These are phyloP conservation scores for Ophiorrhiza pumila DNA, from an alignment of 257 asterid species.

Conservation along the genomic window DNA sequence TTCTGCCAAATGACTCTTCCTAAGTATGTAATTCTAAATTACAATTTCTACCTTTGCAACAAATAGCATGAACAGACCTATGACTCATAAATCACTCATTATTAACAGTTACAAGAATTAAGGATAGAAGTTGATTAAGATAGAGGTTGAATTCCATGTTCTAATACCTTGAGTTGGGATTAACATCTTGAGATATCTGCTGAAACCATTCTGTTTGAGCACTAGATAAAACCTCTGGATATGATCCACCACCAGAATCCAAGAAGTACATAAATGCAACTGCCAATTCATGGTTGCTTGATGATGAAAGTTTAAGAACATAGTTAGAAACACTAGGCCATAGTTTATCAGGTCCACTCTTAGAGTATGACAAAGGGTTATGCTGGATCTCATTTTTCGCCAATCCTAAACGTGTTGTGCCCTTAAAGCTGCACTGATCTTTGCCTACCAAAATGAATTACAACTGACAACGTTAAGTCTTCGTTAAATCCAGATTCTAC, in stretches of 20 bases:
- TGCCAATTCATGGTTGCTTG: constrained; percentile 30
- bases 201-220: constrained; percentile 81
- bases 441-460: constrained; percentile 25
- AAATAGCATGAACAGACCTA: neutral
- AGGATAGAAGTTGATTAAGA: neutral
- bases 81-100: neutral
- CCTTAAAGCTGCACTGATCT: constrained; percentile 67
- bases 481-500: neutral
- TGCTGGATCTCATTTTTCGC: constrained; percentile 42
- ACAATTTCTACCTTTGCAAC: neutral
- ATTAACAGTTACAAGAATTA: neutral
- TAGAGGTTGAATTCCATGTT: neutral
- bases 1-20: neutral
- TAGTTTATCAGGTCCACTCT: constrained; percentile 48
- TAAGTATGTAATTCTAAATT: neutral
- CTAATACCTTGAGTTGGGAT: constrained; percentile 65
- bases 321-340: constrained; percentile 92
- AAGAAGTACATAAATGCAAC: constrained; percentile 68
- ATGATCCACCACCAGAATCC: constrained; percentile 96
- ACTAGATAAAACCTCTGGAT: constrained; percentile 70
- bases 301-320: constrained; percentile 49
- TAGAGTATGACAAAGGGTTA: constrained; percentile 47
- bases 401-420: constrained; percentile 72
- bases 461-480: neutral
- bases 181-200: constrained; percentile 47